Percentiles rank a stretch among this genome's conserved stretches.
phyloP scores from a whole-genome alignment of 441 rosid species.

The Biscutella laevigata region DNA sequence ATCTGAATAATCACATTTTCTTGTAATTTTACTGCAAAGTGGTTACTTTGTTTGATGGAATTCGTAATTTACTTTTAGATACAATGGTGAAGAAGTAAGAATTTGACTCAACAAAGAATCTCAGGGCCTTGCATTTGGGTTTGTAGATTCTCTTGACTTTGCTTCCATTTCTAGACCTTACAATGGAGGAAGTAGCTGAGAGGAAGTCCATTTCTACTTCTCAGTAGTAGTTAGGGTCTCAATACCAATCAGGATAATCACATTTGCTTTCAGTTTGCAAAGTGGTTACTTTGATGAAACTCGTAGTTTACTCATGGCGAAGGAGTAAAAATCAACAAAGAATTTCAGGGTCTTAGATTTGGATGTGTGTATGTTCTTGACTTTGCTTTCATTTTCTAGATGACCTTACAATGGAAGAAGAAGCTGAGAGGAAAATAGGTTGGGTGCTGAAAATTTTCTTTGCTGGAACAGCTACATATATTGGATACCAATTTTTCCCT shows the following conservation, averaged over 20 bases:
- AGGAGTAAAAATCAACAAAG: too few relatives aligned
- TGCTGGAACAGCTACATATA: constrained; percentile 65
- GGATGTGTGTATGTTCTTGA: background rate
- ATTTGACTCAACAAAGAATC: background rate
- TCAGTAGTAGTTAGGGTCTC: too few relatives aligned
- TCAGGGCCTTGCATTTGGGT: too few relatives aligned
- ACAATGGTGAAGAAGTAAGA: background rate
- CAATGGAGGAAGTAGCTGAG: too few relatives aligned
- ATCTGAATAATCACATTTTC: background rate
- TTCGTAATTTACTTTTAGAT: background rate
- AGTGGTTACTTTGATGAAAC: too few relatives aligned
- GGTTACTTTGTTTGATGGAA: constrained; percentile 3
- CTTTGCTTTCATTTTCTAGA: constrained; percentile 30
- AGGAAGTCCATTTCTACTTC: too few relatives aligned
- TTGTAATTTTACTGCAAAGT: background rate
- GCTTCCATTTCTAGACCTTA: too few relatives aligned
- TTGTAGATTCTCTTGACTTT: too few relatives aligned
- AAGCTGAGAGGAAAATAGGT: constrained; percentile 81
- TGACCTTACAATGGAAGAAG: constrained; percentile 60
- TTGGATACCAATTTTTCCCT: constrained; percentile 79
- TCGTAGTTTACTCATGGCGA: too few relatives aligned
- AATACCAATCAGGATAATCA: too few relatives aligned
- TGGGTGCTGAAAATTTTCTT: constrained; percentile 75
- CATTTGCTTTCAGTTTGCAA: too few relatives aligned
- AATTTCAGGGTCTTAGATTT: too few relatives aligned